Conservation (phyloP, 2,329 filamentous ascomycete species). For the Pezizomycotina sp. region DNA sequence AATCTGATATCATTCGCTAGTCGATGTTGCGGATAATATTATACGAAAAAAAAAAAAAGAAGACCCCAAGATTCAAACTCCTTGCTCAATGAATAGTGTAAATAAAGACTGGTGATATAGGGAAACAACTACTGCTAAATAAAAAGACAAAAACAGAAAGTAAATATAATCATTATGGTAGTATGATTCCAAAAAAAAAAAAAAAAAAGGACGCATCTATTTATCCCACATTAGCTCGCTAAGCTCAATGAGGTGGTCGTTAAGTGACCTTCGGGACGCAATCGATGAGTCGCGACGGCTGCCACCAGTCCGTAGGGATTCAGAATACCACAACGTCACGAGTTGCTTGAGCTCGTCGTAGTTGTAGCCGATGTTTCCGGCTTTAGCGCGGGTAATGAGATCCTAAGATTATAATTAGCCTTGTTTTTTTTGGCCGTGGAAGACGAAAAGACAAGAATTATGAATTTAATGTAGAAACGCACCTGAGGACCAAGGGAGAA, state of each 20-base stretch:
- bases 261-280: constrained; percentile 51
- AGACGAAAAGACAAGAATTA: too few relatives aligned
- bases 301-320: constrained; percentile 38
- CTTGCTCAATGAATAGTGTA: too few relatives aligned
- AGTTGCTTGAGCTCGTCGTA: constrained; percentile 52
- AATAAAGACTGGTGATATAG: too few relatives aligned
- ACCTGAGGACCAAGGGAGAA: constrained; percentile 15
- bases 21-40: too few relatives aligned
- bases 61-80: too few relatives aligned
- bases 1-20: too few relatives aligned
- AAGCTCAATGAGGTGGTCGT: constrained; percentile 51
- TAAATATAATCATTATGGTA: too few relatives aligned
- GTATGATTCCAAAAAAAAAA: background rate
- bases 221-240: constrained; percentile 58
- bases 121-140: too few relatives aligned
- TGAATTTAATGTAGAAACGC: constrained; percentile 1
- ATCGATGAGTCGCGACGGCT: constrained; percentile 52
- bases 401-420: too few relatives aligned
- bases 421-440: too few relatives aligned
- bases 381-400: constrained; percentile 23
- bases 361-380: constrained; percentile 33
- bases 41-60: too few relatives aligned
- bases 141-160: too few relatives aligned
- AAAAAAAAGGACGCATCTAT: constrained; percentile 22
- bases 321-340: constrained; percentile 51